Percentiles rank a stretch among this genome's conserved stretches.
These are phyloP conservation scores for Botryotinia globosa DNA, from an alignment of 2,329 filamentous ascomycete genomes.

Conservation along the genomic window DNA sequence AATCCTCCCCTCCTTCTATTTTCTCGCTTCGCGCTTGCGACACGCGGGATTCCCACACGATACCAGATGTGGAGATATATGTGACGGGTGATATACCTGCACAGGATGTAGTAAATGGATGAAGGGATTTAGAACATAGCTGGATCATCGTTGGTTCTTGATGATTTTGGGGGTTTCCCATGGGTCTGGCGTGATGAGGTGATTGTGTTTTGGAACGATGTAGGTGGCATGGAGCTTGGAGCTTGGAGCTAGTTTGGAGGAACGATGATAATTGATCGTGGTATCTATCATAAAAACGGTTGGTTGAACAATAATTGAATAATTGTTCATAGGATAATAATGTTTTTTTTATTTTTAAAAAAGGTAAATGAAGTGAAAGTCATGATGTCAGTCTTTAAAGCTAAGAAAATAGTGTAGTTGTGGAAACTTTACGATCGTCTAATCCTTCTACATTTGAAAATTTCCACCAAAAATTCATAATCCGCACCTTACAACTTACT, in stretches of 20 bases:
- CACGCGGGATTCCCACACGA: background rate
- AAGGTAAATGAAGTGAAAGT: background rate
- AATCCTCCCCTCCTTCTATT: too few species aligned
- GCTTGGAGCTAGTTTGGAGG: background rate
- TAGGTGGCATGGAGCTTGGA: background rate
- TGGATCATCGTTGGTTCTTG: background rate
- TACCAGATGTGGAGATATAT: background rate
- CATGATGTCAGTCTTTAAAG: background rate
- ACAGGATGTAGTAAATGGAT: background rate
- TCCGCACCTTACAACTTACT: conserved; percentile 14
- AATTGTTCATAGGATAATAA: background rate
- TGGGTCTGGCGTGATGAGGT: background rate
- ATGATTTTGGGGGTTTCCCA: background rate
- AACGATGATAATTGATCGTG: background rate
- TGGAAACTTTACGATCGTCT: background rate
- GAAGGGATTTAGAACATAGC: background rate
- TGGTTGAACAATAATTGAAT: background rate
- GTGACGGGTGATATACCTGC: background rate
- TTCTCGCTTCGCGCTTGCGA: too few species aligned
- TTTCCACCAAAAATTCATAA: background rate
- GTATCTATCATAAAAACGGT: background rate
- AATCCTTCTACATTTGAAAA: background rate
- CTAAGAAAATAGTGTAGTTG: background rate
- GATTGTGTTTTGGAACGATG: background rate
- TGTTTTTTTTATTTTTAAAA: background rate